Percentiles rank a stretch among this genome's conserved stretches.
Evolutionary conservation across 768 basidiomycete genomes (phyloP).

Genomic region (Boletus pseudo-olivaceus): DNA sequence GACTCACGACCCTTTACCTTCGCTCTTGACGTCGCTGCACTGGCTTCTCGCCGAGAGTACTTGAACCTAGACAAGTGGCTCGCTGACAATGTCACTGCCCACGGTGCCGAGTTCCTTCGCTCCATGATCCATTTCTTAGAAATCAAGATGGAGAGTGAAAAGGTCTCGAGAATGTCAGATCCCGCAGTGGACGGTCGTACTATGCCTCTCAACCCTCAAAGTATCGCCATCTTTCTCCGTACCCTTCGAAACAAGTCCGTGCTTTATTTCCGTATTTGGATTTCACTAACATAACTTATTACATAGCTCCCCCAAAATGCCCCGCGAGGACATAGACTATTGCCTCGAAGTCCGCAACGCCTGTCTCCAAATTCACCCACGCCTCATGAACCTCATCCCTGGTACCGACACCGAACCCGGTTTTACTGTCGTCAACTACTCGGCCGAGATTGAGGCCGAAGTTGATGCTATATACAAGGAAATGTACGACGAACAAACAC

Average conservation of each 20-base stretch:
- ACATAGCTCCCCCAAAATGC: conserved; percentile 68
- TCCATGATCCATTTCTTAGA: conserved; percentile 87
- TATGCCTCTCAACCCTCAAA: conserved; percentile 82
- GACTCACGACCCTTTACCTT: conserved; percentile 87
- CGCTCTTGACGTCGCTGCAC: conserved; percentile 88
- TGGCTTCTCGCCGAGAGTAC: conserved; percentile 91
- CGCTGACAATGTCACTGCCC: conserved; percentile 75
- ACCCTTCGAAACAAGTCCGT: conserved; percentile 80
- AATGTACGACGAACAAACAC: conserved; percentile 95
- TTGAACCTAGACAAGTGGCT: conserved; percentile 97
- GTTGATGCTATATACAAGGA: conserved; percentile 95
- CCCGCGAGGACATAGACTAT: conserved; percentile 74
- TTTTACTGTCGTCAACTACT: conserved; percentile 82
- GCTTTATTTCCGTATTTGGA: neutral
- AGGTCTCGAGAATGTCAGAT: conserved; percentile 69
- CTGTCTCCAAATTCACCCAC: conserved; percentile 92
- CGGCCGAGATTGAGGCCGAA: conserved; percentile 85
- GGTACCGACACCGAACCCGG: conserved; percentile 87
- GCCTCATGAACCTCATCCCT: conserved; percentile 90
- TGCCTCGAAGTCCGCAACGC: conserved; percentile 90
- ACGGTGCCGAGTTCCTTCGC: conserved; percentile 83
- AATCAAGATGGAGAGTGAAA: conserved; percentile 91
- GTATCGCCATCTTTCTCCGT: conserved; percentile 89
- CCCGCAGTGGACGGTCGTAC: conserved; percentile 75
- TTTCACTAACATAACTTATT: neutral